Evolutionary conservation across 768 basidiomycete genomes (phyloP).

Genomic region (Mycena galericulata): DNA sequence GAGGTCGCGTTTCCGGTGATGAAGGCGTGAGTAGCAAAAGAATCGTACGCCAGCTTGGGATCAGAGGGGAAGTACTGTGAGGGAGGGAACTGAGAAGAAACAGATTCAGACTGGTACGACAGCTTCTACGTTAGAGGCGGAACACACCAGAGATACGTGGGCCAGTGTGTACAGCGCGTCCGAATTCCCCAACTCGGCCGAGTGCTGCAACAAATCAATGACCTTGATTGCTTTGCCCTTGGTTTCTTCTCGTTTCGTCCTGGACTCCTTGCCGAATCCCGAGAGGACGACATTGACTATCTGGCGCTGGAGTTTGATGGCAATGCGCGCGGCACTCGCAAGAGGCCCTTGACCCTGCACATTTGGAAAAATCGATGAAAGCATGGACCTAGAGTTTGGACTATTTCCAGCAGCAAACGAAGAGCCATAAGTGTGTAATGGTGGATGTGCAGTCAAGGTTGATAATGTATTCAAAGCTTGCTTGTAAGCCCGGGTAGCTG

Average conservation of each 20-base stretch:
- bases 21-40: constrained; percentile 71
- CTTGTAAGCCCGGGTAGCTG: constrained; percentile 81
- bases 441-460: constrained; percentile 70
- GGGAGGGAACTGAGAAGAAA: constrained; percentile 74
- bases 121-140: not conserved
- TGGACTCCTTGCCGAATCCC: constrained; percentile 57
- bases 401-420: constrained; percentile 55
- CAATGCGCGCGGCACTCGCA: constrained; percentile 76
- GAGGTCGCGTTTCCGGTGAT: constrained; percentile 87
- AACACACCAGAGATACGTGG: constrained; percentile 73
- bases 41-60: constrained; percentile 71
- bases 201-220: constrained; percentile 82
- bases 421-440: constrained; percentile 67
- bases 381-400: constrained; percentile 59
- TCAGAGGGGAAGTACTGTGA: constrained; percentile 72
- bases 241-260: constrained; percentile 74
- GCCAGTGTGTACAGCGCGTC: constrained; percentile 81
- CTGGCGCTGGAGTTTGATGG: constrained; percentile 72
- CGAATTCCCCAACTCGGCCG: constrained; percentile 79
- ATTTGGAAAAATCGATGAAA: constrained; percentile 77
- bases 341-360: constrained; percentile 84
- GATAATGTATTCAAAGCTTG: constrained; percentile 78
- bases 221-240: constrained; percentile 83
- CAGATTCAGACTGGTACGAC: not conserved
- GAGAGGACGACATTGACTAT: constrained; percentile 58